These are phyloP conservation scores for Tulasnella sp. DNA, from an alignment of 768 basidiomycete species.

Conservation along the genomic window DNA sequence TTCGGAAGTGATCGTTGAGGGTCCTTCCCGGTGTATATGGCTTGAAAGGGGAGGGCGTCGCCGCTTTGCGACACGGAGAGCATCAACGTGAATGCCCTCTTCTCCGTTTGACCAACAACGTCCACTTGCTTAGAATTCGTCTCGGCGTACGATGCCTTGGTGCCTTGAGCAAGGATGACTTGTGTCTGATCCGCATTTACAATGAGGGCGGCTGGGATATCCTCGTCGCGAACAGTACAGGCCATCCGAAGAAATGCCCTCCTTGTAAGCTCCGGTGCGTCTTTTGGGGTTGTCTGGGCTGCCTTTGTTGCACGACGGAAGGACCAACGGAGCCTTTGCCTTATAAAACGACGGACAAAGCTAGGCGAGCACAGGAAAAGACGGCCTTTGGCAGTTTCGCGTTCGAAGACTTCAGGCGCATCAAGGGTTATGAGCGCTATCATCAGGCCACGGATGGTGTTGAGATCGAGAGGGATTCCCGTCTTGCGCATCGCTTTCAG, in stretches of 20 bases:
- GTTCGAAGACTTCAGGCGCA: slow-evolving; percentile 29
- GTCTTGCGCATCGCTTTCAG: slow-evolving; percentile 23
- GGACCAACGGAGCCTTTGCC: slow-evolving; percentile 17
- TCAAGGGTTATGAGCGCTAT: slow-evolving; percentile 27
- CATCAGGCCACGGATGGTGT: slow-evolving; percentile 30
- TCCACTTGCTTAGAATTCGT: slow-evolving; percentile 34
- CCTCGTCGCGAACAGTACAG: not conserved
- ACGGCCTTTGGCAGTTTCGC: slow-evolving; percentile 27
- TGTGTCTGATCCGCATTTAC: slow-evolving; percentile 38
- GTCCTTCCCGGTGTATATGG: slow-evolving; percentile 32
- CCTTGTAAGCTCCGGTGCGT: not conserved
- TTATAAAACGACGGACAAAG: slow-evolving; percentile 27
- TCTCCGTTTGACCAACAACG: slow-evolving; percentile 35
- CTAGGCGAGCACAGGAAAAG: slow-evolving; percentile 30
- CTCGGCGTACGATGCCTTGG: slow-evolving; percentile 30
- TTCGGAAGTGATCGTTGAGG: slow-evolving; percentile 27
- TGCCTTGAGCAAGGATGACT: slow-evolving; percentile 26
- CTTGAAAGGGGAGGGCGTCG: slow-evolving; percentile 34
- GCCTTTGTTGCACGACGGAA: not conserved
- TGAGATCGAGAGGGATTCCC: slow-evolving; percentile 27
- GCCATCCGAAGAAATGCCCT: not conserved
- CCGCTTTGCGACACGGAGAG: slow-evolving; percentile 32
- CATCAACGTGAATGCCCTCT: slow-evolving; percentile 37
- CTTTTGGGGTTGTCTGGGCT: not conserved
- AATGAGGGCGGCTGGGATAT: not conserved